phyloP scores from a whole-genome alignment of 2,329 filamentous ascomycete genomes.

The Cryoendolithus antarcticus region DNA sequence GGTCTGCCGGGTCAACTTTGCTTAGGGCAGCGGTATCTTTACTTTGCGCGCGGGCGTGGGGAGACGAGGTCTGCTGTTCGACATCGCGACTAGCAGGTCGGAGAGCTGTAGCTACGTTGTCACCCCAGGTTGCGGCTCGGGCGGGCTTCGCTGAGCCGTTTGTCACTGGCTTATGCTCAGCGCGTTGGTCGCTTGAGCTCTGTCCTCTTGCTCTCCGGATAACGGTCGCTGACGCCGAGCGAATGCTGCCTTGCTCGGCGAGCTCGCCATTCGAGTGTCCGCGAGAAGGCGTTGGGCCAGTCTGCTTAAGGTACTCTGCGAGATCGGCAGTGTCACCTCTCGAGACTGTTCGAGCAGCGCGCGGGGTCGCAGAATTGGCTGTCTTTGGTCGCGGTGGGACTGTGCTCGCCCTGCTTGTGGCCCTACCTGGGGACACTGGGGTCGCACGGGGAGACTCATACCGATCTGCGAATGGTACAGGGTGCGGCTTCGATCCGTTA shows the following conservation, averaged over 20 bases:
- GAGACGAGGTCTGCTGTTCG: too few relatives aligned
- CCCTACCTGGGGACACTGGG: background rate
- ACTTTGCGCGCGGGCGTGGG: too few relatives aligned
- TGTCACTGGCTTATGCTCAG: background rate
- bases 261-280: slow-evolving; percentile 7
- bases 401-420: slow-evolving; percentile 1
- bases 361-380: background rate
- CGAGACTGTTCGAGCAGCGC: slow-evolving; percentile 2
- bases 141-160: slow-evolving; percentile 1
- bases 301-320: slow-evolving; percentile 4
- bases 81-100: slow-evolving; percentile 2
- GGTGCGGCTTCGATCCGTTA: slow-evolving; percentile 11
- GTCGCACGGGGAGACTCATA: slow-evolving; percentile 12
- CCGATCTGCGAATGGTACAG: slow-evolving; percentile 11
- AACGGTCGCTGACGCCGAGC: background rate
- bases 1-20: slow-evolving; percentile 4
- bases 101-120: background rate
- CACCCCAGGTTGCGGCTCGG: background rate
- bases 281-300: slow-evolving; percentile 3
- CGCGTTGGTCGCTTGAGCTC: background rate
- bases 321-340: background rate
- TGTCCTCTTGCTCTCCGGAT: background rate
- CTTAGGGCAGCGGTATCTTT: too few relatives aligned
- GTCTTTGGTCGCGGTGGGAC: slow-evolving; percentile 7
- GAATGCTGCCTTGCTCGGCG: background rate